These are phyloP conservation scores for Oenanthe javanica DNA, from an alignment of 140 eudicot species.

Conservation along the genomic window DNA sequence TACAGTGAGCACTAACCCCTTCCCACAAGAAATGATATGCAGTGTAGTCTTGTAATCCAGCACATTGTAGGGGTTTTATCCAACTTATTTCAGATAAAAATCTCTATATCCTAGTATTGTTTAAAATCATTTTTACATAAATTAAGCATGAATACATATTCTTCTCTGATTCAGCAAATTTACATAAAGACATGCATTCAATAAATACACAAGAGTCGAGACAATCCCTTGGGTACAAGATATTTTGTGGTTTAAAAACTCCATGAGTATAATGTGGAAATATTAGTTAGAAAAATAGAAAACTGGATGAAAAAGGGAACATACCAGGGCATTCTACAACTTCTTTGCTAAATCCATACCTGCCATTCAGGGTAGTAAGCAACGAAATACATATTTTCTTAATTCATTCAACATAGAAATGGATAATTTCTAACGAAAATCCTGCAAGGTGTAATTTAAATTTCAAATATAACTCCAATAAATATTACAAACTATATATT, in stretches of 20 bases:
- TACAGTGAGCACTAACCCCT: neutral
- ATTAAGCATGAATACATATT: neutral
- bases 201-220: neutral
- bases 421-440: neutral
- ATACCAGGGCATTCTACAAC: conserved; percentile 95
- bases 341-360: conserved; percentile 96
- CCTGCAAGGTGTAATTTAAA: neutral
- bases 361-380: conserved; percentile 23
- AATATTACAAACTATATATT: neutral
- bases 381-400: conserved; percentile 7
- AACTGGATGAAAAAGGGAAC: conserved; percentile 7
- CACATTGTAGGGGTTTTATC: neutral
- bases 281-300: neutral
- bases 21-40: neutral
- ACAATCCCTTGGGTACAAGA: neutral
- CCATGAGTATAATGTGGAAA: neutral
- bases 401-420: conserved; percentile 1
- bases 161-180: neutral
- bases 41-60: neutral
- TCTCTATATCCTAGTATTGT: neutral
- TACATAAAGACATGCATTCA: neutral
- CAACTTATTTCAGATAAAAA: neutral
- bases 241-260: neutral
- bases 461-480: neutral
- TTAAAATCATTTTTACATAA: neutral